These are phyloP conservation scores for Sporothrix globosa DNA, from an alignment of 2,329 filamentous ascomycete species.

Conservation along the genomic window DNA sequence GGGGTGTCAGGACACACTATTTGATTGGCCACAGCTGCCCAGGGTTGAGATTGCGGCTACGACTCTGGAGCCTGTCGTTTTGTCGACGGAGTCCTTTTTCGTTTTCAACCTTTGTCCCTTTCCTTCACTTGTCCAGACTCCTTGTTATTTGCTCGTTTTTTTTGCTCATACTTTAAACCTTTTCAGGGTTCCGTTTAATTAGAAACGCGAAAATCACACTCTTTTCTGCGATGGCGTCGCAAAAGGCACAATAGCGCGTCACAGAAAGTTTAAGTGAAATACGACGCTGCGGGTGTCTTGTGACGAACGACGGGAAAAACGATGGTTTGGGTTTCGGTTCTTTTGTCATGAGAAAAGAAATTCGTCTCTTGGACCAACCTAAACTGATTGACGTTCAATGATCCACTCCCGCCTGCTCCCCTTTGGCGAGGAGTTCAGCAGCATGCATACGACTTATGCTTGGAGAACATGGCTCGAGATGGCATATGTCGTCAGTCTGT, in stretches of 20 bases:
- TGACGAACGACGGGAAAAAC: background rate
- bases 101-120: background rate
- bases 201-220: slow-evolving; percentile 29
- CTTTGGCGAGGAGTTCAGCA: slow-evolving; percentile 1
- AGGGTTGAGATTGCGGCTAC: slow-evolving; percentile 28
- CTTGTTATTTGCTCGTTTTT: background rate
- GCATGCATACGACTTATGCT: too few relatives aligned
- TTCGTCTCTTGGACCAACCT: background rate
- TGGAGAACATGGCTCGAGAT: too few relatives aligned
- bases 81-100: background rate
- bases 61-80: background rate
- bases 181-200: slow-evolving; percentile 25
- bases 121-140: background rate
- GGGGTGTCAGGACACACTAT: background rate
- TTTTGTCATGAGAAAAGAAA: background rate
- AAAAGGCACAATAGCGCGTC: slow-evolving; percentile 24
- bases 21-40: slow-evolving; percentile 12
- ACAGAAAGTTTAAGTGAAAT: slow-evolving; percentile 26
- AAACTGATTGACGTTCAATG: background rate
- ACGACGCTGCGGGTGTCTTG: slow-evolving; percentile 25
- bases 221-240: slow-evolving; percentile 27
- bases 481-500: background rate
- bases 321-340: background rate
- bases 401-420: background rate
- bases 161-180: background rate